These are phyloP conservation scores for Schizophyllum amplum DNA, from an alignment of 1,284 basidiomycete genomes.

Conservation along the genomic window DNA sequence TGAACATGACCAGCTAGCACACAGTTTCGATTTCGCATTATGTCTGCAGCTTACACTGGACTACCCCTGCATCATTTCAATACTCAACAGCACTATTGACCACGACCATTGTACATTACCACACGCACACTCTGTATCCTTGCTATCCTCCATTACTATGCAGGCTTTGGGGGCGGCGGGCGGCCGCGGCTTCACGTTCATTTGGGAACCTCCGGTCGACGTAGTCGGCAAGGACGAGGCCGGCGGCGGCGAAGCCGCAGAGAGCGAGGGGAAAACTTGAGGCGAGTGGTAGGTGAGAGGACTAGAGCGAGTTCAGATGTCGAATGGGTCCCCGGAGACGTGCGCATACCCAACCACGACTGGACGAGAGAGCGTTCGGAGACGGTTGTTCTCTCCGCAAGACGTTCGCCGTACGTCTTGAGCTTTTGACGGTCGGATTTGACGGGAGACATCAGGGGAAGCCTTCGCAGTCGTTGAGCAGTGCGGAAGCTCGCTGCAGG, in stretches of 20 bases:
- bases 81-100: neutral
- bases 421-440: neutral
- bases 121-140: neutral
- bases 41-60: neutral
- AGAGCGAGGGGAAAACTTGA: conserved; percentile 49
- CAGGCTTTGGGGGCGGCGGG: neutral
- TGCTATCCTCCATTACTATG: neutral
- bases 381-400: conserved; percentile 7
- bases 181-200: conserved; percentile 8
- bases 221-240: conserved; percentile 46
- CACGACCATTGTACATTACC: neutral
- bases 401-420: neutral
- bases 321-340: conserved; percentile 4
- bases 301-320: conserved; percentile 28
- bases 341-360: conserved; percentile 34
- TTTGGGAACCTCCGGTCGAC: conserved; percentile 41
- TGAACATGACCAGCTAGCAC: neutral
- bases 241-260: conserved; percentile 42
- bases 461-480: neutral
- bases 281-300: conserved; percentile 50
- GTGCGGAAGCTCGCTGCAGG: too few species aligned
- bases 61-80: neutral
- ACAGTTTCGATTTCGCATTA: neutral
- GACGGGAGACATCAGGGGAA: neutral
- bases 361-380: conserved; percentile 26